These are phyloP conservation scores for Blastomyces emzantsi DNA, from an alignment of 2,329 filamentous ascomycete genomes.

Conservation along the genomic window DNA sequence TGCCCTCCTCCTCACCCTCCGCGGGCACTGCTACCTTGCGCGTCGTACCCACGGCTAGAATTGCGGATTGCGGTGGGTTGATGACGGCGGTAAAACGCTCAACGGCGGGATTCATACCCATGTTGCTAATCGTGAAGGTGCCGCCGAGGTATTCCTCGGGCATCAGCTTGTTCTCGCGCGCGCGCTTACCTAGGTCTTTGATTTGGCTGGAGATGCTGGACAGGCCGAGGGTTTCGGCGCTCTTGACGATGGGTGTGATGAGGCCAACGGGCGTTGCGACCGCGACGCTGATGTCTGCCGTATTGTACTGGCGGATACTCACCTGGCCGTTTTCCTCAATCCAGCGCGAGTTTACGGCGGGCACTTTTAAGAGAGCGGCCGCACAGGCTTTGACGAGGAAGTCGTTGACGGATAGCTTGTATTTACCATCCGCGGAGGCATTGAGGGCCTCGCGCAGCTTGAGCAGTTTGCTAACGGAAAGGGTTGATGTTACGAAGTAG, in stretches of 20 bases:
- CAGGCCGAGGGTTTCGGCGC: conserved; percentile 77
- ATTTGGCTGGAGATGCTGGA: conserved; percentile 78
- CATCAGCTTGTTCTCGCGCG: conserved; percentile 96
- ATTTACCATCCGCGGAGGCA: conserved; percentile 76
- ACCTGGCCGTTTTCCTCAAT: conserved; percentile 62
- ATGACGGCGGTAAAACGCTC: conserved; percentile 98
- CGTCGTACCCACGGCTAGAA: conserved; percentile 88
- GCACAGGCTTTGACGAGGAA: conserved; percentile 97
- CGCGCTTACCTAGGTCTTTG: conserved; percentile 95
- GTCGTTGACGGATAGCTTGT: conserved; percentile 99
- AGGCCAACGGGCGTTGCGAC: conserved; percentile 88
- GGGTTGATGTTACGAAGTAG: conserved; percentile 87
- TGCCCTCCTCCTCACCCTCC: conserved; percentile 63
- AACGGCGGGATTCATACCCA: conserved; percentile 98
- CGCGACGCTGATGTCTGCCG: conserved; percentile 89
- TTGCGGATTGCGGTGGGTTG: conserved; percentile 95
- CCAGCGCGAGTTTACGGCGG: conserved; percentile 94
- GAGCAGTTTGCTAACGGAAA: conserved; percentile 90
- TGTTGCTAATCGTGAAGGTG: conserved; percentile 99
- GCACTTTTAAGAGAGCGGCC: conserved; percentile 84
- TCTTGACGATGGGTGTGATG: conserved; percentile 95
- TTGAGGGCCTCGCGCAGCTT: conserved; percentile 95
- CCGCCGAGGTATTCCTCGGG: conserved; percentile 99
- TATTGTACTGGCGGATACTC: conserved; percentile 85
- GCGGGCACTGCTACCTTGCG: conserved; percentile 88